Base-by-base conservation (phyloP, 345 rosid genomes). In the Salix udensis region DNA sequence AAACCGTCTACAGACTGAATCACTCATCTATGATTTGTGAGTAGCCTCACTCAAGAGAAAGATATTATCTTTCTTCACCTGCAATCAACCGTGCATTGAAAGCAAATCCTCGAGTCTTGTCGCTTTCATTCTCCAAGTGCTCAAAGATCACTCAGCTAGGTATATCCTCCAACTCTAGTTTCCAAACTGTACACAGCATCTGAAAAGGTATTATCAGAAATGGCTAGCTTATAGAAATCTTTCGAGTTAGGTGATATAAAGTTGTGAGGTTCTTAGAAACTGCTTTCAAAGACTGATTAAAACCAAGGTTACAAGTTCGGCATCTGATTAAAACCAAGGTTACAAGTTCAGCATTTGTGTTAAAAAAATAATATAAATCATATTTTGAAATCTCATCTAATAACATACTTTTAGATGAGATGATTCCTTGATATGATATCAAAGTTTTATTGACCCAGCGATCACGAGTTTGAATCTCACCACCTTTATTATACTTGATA, bases 161-260 rank as follows among this genome's bases (percentile, higher is more conserved):
- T 42, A 95, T 79, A 26, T 26, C 87, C 97, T 88, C 98, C 98
- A 95, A 73, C 92, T 73, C 98, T 97, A 95, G 75, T 95, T 95
- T 76, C 97, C 98, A 37, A 68, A 82, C 95, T 92, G 86, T 76
- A 84, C 48, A 61, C 65, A 53, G 68, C 28, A 50, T 64, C 31
- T 40, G 10, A 68, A 48, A 42, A 23, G 44, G 39, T 26, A 28
- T 8, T 21, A 44, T 31, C 34, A 26, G 14, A 16, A 66, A 40
- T 0, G 15, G 46, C 10, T 46, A 4, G 23, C 14, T 21, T 2
- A 53, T 7, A 19, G 55, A 50, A 50, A 50, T 53, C 11, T 53
- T 53, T 53, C 55, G 16, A 16, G 55, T 2, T 50, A 5, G 16
- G 55, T 18, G 55, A 18, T 50, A 5, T 21, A 50, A 6, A 52